Conservation (phyloP, 2,329 filamentous ascomycete genomes). For the Hymenoscyphus linearis region DNA sequence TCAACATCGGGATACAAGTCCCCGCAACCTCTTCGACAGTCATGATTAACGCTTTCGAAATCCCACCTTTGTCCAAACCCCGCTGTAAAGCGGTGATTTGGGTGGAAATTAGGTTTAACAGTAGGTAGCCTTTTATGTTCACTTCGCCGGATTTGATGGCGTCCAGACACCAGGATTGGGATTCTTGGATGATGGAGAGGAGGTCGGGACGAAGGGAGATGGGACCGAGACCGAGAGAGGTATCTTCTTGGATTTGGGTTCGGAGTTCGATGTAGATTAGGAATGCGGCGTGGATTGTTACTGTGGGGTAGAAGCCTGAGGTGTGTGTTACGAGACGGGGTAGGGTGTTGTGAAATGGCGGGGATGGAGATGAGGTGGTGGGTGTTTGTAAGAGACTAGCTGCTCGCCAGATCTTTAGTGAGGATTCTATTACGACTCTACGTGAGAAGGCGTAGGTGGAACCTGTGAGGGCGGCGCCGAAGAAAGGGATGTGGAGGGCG, state of each 20-base stretch:
- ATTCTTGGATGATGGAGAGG: constrained; percentile 30
- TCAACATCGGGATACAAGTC: too few relatives aligned
- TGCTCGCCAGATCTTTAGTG: constrained; percentile 42
- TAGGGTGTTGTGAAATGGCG: constrained; percentile 10
- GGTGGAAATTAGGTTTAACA: constrained; percentile 36
- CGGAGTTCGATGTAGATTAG: constrained; percentile 42
- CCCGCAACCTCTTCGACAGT: too few relatives aligned
- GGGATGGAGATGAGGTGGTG: constrained; percentile 3
- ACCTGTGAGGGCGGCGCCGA: constrained; percentile 36
- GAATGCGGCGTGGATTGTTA: constrained; percentile 36
- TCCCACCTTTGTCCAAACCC: constrained; percentile 8
- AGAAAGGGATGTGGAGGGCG: constrained; percentile 50
- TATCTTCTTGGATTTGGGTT: constrained; percentile 17
- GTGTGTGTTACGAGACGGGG: constrained; percentile 32
- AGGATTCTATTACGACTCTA: constrained; percentile 42
- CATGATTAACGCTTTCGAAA: constrained; percentile 3
- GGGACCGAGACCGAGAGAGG: constrained; percentile 21
- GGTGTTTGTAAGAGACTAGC: constrained; percentile 33
- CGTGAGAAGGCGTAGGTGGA: constrained; percentile 46
- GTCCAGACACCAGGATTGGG: constrained; percentile 28
- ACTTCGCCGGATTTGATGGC: constrained; percentile 38
- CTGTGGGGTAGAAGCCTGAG: constrained; percentile 40
- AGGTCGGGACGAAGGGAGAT: constrained; percentile 29
- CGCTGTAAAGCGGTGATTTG: constrained; percentile 33
- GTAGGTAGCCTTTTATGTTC: constrained; percentile 40